phyloP scores from a whole-genome alignment of 1,284 basidiomycete genomes.

The Ganoderma sinense region DNA sequence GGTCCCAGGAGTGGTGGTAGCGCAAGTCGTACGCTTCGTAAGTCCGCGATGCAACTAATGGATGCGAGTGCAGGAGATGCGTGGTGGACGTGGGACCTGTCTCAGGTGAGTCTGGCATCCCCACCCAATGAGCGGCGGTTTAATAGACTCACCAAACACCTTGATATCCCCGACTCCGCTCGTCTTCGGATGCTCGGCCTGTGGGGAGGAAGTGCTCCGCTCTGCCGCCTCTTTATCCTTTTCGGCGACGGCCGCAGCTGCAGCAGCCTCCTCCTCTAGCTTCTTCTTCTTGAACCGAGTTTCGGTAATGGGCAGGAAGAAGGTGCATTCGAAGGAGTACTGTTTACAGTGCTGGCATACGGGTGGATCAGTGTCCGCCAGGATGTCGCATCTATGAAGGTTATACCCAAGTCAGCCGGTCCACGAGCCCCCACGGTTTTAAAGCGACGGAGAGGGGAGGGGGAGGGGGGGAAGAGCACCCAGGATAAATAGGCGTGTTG shows the following conservation, averaged over 20 bases:
- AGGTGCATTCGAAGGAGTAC: constrained; percentile 92
- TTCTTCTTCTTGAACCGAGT: constrained; percentile 98
- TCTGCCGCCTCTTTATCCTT: constrained; percentile 51
- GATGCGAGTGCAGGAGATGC: constrained; percentile 90
- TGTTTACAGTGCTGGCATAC: constrained; percentile 89
- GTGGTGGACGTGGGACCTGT: constrained; percentile 86
- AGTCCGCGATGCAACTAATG: constrained; percentile 80
- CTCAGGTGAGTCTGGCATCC: constrained; percentile 39
- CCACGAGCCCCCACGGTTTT: constrained; percentile 24
- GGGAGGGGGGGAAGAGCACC: constrained; percentile 20
- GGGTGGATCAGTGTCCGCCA: constrained; percentile 77
- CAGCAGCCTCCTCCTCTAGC: constrained; percentile 68
- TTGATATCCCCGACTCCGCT: constrained; percentile 50
- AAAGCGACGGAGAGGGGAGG: constrained; percentile 22
- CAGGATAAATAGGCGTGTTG: constrained; percentile 29
- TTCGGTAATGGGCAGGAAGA: constrained; percentile 97
- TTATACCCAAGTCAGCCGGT: constrained; percentile 38
- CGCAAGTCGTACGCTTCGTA: constrained; percentile 90
- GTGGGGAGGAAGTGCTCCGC: constrained; percentile 41
- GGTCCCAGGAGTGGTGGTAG: constrained; percentile 86
- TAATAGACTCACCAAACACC: constrained; percentile 61
- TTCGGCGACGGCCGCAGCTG: constrained; percentile 34
- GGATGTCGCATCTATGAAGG: constrained; percentile 74
- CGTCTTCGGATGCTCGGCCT: constrained; percentile 34
- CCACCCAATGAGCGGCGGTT: constrained; percentile 6